phyloP scores from a whole-genome alignment of 805 yeast species.

The Phaffomyces thermotolerans region DNA sequence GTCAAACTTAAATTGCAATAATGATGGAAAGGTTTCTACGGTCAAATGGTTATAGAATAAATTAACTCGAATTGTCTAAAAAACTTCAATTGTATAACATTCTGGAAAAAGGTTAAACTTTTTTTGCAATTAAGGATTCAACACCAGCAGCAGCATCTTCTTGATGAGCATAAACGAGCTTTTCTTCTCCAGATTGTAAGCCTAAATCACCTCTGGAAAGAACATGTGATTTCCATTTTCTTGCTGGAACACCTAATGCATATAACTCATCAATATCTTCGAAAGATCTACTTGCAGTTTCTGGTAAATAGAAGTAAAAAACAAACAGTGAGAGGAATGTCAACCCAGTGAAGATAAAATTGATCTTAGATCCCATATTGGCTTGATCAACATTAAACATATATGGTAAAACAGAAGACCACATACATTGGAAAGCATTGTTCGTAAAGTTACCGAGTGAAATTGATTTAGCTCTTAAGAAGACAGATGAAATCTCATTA shows the following conservation, averaged over 20 bases:
- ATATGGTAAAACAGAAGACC: slow-evolving; percentile 34
- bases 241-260: slow-evolving; percentile 23
- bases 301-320: slow-evolving; percentile 45
- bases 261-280: slow-evolving; percentile 52
- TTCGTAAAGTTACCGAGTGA: slow-evolving; percentile 27
- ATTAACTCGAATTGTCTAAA: no score
- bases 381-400: slow-evolving; percentile 38
- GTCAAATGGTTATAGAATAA: no score
- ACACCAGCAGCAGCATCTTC: no score
- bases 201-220: no score
- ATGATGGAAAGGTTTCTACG: no score
- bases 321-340: slow-evolving; percentile 27
- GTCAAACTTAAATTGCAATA: no score
- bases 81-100: no score
- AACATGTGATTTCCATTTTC: slow-evolving; percentile 19
- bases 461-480: slow-evolving; percentile 33
- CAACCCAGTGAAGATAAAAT: slow-evolving; percentile 35
- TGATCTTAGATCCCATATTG: slow-evolving; percentile 36
- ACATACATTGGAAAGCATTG: slow-evolving; percentile 26
- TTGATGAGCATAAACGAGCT: no score
- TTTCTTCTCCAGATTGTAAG: no score
- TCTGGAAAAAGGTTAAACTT: no score
- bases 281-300: slow-evolving; percentile 44
- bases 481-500: slow-evolving; percentile 31
- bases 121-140: no score